A percentile compares a stretch with the other conserved stretches of the same genome.
Evolutionary conservation across 371 early-diverging fungal genomes (phyloP).

Genomic region (Apophysomyces variabilis): DNA sequence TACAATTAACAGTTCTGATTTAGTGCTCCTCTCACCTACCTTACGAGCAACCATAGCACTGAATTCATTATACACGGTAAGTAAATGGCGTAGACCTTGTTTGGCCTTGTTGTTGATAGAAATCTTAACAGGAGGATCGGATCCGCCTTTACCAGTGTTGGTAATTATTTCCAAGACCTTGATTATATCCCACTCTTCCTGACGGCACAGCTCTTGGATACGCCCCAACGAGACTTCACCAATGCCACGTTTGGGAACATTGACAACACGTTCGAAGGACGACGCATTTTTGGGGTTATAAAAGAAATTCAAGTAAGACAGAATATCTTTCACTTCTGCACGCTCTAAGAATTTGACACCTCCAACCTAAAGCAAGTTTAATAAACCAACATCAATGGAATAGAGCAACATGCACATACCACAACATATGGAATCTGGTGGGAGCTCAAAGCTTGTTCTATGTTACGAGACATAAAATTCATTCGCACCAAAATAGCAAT

Average conservation of each 20-base stretch:
- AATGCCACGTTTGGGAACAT: slow-evolving; percentile 51
- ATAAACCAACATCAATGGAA: slow-evolving; percentile 32
- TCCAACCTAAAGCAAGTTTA: slow-evolving; percentile 36
- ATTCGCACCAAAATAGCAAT: slow-evolving; percentile 59
- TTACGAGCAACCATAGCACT: slow-evolving; percentile 8
- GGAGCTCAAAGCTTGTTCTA: slow-evolving; percentile 52
- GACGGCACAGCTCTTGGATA: slow-evolving; percentile 26
- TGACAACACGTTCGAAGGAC: slow-evolving; percentile 50
- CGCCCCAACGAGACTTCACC: slow-evolving; percentile 43
- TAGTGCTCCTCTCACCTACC: background rate
- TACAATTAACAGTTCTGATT: background rate
- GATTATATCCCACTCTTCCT: slow-evolving; percentile 10
- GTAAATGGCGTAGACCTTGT: background rate
- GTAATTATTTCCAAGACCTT: slow-evolving; percentile 10
- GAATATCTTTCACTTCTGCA: slow-evolving; percentile 49
- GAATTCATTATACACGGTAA: background rate
- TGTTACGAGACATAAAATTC: slow-evolving; percentile 44
- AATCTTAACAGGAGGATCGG: background rate
- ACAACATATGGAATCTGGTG: slow-evolving; percentile 54
- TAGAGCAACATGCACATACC: slow-evolving; percentile 22
- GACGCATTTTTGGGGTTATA: slow-evolving; percentile 49
- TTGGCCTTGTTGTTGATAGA: background rate
- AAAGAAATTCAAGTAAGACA: slow-evolving; percentile 51
- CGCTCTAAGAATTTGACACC: slow-evolving; percentile 48
- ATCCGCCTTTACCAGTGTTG: background rate